These are phyloP conservation scores for Rutstroemia sp. DNA, from an alignment of 2,329 filamentous ascomycete species.

Conservation along the genomic window DNA sequence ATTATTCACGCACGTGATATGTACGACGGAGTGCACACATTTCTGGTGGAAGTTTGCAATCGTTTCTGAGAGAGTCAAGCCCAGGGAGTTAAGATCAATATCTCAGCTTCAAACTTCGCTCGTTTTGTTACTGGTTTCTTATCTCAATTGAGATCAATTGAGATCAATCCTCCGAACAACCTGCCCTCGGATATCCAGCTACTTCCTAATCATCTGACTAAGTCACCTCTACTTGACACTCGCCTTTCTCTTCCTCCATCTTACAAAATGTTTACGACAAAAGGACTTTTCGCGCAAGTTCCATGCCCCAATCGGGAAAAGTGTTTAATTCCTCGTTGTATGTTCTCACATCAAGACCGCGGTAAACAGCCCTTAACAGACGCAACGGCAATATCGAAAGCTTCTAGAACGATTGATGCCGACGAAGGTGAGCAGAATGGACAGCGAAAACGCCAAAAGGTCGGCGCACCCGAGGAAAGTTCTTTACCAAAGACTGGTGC, in stretches of 20 bases:
- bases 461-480: constrained; percentile 13
- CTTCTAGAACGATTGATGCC: not conserved
- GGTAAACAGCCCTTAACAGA: constrained; percentile 11
- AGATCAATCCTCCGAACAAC: too few species aligned
- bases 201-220: not conserved
- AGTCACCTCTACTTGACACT: too few species aligned
- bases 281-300: constrained; percentile 26
- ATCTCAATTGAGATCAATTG: too few species aligned
- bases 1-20: too few species aligned
- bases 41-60: too few species aligned
- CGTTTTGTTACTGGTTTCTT: too few species aligned
- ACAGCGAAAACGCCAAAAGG: constrained; percentile 29
- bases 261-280: constrained; percentile 27
- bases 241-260: too few species aligned
- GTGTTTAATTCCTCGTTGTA: constrained; percentile 28
- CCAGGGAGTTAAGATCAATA: too few species aligned
- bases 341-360: constrained; percentile 21
- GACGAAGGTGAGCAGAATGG: constrained; percentile 25
- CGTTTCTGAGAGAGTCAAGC: too few species aligned
- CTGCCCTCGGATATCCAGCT: not conserved
- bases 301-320: constrained; percentile 26
- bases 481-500: not conserved
- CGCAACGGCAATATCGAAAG: not conserved
- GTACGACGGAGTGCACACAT: too few species aligned
- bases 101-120: too few species aligned